Evolutionary conservation across 306 rosid genomes (phyloP).

Genomic region (Vicia sativa): DNA sequence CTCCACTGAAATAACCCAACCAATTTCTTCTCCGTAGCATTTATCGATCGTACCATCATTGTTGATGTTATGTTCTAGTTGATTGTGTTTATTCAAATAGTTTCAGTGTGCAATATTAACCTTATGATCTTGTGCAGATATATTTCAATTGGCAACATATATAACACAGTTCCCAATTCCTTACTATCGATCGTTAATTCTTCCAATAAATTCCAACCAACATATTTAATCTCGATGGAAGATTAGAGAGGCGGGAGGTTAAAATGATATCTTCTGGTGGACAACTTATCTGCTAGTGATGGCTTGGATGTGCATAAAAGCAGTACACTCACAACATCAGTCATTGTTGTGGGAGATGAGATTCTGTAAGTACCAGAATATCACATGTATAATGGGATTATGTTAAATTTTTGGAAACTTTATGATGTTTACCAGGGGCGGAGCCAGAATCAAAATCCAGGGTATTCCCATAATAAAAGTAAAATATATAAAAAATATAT

Average conservation of each 20-base stretch:
- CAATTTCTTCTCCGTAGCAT: slow-evolving; percentile 6
- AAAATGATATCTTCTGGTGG: slow-evolving; percentile 60
- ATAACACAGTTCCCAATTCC: slow-evolving; percentile 89
- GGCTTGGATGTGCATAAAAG: slow-evolving; percentile 60
- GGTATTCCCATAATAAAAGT: no score
- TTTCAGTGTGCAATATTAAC: slow-evolving; percentile 18
- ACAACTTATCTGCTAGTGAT: slow-evolving; percentile 52
- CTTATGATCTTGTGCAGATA: slow-evolving; percentile 59
- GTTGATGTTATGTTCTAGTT: slow-evolving; percentile 30
- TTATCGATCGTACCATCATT: slow-evolving; percentile 30
- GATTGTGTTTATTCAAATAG: slow-evolving; percentile 28
- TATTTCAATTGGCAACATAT: slow-evolving; percentile 87
- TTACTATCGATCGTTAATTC: slow-evolving; percentile 56
- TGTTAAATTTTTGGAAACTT: slow-evolving; percentile 23
- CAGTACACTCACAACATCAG: slow-evolving; percentile 70
- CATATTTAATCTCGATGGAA: slow-evolving; percentile 93
- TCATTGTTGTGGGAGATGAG: slow-evolving; percentile 90
- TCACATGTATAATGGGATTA: slow-evolving; percentile 32
- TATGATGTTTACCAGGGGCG: no score
- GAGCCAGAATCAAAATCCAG: no score
- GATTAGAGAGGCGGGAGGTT: slow-evolving; percentile 93
- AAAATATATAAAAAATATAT: no score
- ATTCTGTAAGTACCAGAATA: slow-evolving; percentile 76
- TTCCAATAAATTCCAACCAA: slow-evolving; percentile 69
- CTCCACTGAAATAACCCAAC: slow-evolving; percentile 5